A percentile compares a stretch with the other conserved stretches of the same genome.
Evolutionary conservation across 2,329 filamentous ascomycete species (phyloP).

Genomic region (Malbranchea cinnamomea): DNA sequence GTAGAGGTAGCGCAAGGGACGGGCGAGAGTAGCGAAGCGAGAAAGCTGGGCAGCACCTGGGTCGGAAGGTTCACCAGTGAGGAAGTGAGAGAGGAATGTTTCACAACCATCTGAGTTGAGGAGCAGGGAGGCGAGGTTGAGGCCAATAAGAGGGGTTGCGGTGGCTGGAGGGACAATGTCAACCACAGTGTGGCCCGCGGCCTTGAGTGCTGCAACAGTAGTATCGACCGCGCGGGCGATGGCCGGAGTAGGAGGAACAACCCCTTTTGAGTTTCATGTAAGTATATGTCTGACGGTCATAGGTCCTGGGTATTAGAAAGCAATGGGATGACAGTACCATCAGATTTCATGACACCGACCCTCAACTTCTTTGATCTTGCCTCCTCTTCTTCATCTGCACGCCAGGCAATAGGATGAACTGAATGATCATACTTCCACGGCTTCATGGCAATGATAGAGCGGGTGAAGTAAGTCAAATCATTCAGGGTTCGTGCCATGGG

Average conservation of each 20-base stretch:
- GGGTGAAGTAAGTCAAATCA: constrained; percentile 74
- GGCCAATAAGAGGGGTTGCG: constrained; percentile 62
- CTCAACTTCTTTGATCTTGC: constrained; percentile 49
- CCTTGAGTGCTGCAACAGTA: constrained; percentile 51
- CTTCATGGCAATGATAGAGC: constrained; percentile 60
- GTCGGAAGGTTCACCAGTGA: constrained; percentile 65
- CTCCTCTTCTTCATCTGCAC: constrained; percentile 43
- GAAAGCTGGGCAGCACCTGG: constrained; percentile 60
- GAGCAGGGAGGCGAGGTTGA: constrained; percentile 62
- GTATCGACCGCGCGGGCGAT: constrained; percentile 62
- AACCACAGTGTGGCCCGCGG: constrained; percentile 60
- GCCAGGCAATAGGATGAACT: constrained; percentile 75
- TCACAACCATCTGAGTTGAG: constrained; percentile 73
- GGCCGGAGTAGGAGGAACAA: constrained; percentile 75
- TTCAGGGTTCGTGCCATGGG: constrained; percentile 79
- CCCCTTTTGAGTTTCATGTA: constrained; percentile 29
- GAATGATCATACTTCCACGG: constrained; percentile 82
- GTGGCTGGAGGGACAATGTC: constrained; percentile 51
- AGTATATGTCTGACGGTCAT: constrained; percentile 2
- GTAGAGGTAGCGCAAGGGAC: constrained; percentile 67
- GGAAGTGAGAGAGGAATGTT: constrained; percentile 64
- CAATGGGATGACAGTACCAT: constrained; percentile 29
- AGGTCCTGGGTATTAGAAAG: background rate
- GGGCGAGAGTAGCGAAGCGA: constrained; percentile 56
- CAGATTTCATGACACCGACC: constrained; percentile 63